Evolutionary conservation across 2,329 filamentous ascomycete genomes (phyloP).

Genomic region (Ceratocystis diversiconidia): DNA sequence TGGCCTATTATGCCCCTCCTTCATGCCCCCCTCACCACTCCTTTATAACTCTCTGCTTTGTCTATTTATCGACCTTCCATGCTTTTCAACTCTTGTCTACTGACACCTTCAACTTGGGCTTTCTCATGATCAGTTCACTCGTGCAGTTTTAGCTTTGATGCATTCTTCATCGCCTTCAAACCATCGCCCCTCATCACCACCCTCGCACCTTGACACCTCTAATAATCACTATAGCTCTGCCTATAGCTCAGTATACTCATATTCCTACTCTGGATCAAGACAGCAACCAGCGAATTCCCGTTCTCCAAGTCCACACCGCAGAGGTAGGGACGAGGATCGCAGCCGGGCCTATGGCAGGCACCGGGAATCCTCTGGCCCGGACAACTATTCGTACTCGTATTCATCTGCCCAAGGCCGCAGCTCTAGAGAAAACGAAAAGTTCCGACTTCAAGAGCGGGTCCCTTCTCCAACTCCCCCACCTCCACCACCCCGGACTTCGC

Average conservation of each 20-base stretch:
- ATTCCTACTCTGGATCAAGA: not conserved
- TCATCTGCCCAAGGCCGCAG: not conserved
- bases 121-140: constrained; percentile 1
- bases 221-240: constrained; percentile 9
- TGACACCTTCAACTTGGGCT: constrained; percentile 1
- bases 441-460: not conserved
- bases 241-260: constrained; percentile 5
- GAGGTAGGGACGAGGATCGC: not conserved
- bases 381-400: not conserved
- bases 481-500: not conserved
- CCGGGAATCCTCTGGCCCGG: not conserved
- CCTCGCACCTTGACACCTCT: constrained; percentile 10
- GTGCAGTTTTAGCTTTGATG: not conserved
- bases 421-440: not conserved
- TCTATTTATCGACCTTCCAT: not conserved
- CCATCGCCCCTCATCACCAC: constrained; percentile 10
- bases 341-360: not conserved
- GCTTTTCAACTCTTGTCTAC: not conserved
- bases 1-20: not conserved
- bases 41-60: not conserved
- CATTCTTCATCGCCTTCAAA: constrained; percentile 14
- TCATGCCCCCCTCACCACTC: not conserved
- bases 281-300: not conserved
- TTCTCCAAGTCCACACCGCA: not conserved
- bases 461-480: constrained; percentile 2